These are phyloP conservation scores for Fusarium newnesense DNA, from an alignment of 2,329 filamentous ascomycete species.

Conservation along the genomic window DNA sequence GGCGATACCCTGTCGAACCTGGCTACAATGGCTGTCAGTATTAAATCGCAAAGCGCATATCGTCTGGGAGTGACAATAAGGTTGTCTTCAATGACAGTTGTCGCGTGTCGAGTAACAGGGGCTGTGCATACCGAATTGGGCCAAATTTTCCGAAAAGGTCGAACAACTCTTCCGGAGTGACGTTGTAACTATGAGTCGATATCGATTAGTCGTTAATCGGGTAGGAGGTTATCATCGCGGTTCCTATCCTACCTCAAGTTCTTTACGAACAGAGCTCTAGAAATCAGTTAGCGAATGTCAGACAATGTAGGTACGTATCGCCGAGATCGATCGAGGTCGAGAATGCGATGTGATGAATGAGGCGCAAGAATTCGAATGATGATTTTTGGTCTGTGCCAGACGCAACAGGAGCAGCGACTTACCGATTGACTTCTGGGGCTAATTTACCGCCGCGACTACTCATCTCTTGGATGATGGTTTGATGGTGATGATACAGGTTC, in stretches of 20 bases:
- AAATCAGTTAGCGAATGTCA: constrained; percentile 47
- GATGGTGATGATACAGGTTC: constrained; percentile 47
- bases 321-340: background rate
- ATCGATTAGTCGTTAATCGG: constrained; percentile 58
- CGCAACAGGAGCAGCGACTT: constrained; percentile 34
- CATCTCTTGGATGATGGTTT: constrained; percentile 76
- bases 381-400: constrained; percentile 17
- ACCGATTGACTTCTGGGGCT: constrained; percentile 99
- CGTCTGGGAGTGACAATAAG: constrained; percentile 9
- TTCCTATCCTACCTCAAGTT: constrained; percentile 82
- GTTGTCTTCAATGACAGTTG: background rate
- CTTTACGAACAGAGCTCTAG: constrained; percentile 99
- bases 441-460: constrained; percentile 97
- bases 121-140: constrained; percentile 80
- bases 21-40: constrained; percentile 64
- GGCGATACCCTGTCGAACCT: constrained; percentile 98
- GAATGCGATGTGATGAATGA: constrained; percentile 18
- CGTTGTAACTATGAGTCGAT: constrained; percentile 86
- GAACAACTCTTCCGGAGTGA: constrained; percentile 96
- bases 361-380: constrained; percentile 23
- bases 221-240: constrained; percentile 9
- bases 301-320: background rate
- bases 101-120: constrained; percentile 19
- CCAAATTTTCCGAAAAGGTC: constrained; percentile 99
- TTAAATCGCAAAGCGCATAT: constrained; percentile 15